A percentile compares a stretch with the other conserved stretches of the same genome.
Conservation (phyloP, 768 basidiomycete genomes). For the Boletales sp. region DNA sequence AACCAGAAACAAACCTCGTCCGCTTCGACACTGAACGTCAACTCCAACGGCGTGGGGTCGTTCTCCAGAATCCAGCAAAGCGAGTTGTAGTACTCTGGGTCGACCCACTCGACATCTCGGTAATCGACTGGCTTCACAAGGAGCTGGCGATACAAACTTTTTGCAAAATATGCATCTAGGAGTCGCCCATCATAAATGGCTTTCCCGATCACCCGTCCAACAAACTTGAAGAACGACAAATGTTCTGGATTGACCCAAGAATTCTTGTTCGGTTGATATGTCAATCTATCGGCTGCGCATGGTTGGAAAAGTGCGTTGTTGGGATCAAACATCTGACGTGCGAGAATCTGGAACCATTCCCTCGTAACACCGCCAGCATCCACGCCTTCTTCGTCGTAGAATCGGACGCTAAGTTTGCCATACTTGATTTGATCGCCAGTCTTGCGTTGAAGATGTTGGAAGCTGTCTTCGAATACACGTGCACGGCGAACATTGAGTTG, state of each 20-base stretch:
- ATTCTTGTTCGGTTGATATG: slow-evolving; percentile 95
- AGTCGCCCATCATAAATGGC: slow-evolving; percentile 96
- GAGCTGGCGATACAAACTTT: slow-evolving; percentile 93
- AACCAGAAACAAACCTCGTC: slow-evolving; percentile 60
- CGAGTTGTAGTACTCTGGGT: slow-evolving; percentile 98
- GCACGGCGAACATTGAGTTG: slow-evolving; percentile 87
- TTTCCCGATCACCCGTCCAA: slow-evolving; percentile 96
- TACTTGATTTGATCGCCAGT: slow-evolving; percentile 96
- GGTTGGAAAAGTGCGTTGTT: slow-evolving; percentile 98
- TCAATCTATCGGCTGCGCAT: slow-evolving; percentile 89
- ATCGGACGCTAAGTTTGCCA: slow-evolving; percentile 94
- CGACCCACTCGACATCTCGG: slow-evolving; percentile 94
- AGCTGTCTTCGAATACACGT: slow-evolving; percentile 97
- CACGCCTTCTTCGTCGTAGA: slow-evolving; percentile 96
- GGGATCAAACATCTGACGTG: slow-evolving; percentile 98
- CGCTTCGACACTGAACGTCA: slow-evolving; percentile 94
- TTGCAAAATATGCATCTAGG: slow-evolving; percentile 96
- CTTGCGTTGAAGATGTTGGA: slow-evolving; percentile 85
- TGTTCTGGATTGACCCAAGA: slow-evolving; percentile 95
- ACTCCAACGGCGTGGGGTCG: slow-evolving; percentile 79
- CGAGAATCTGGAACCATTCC: slow-evolving; percentile 98
- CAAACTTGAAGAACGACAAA: slow-evolving; percentile 96
- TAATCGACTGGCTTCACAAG: slow-evolving; percentile 94
- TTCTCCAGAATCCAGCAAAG: slow-evolving; percentile 98
- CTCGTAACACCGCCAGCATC: slow-evolving; percentile 98